Percentiles rank a stretch among this genome's conserved stretches.
These are phyloP conservation scores for Yarrowia sp. DNA, from an alignment of 805 yeast genomes.

Conservation along the genomic window DNA sequence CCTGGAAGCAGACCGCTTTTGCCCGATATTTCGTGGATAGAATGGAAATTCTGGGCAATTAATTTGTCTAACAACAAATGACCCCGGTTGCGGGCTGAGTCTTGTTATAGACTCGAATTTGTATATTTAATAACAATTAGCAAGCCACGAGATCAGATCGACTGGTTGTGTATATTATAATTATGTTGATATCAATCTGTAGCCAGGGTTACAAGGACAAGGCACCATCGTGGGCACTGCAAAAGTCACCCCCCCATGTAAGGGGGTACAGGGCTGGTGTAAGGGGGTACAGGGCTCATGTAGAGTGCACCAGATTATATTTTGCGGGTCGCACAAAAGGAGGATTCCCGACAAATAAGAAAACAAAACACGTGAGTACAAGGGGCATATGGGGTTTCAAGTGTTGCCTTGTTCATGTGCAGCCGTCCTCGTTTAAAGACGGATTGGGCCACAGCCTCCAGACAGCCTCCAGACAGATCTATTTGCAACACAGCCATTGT, in stretches of 20 bases:
- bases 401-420: conserved; percentile 4
- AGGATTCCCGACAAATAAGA: not conserved
- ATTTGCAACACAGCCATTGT: too few relatives aligned
- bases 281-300: not conserved
- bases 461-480: too few relatives aligned
- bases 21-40: conserved; percentile 25
- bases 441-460: too few relatives aligned
- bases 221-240: not conserved
- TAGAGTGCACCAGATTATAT: not conserved
- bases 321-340: not conserved
- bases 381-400: not conserved
- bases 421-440: not conserved
- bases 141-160: conserved; percentile 6
- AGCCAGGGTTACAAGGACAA: not conserved
- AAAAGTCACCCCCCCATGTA: not conserved
- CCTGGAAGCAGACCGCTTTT: conserved; percentile 31
- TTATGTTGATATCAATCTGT: not conserved
- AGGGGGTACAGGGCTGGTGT: conserved; percentile 10
- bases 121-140: conserved; percentile 18
- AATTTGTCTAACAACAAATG: not conserved
- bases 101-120: not conserved
- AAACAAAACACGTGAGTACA: not conserved
- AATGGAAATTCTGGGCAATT: conserved; percentile 25
- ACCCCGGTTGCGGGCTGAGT: not conserved
- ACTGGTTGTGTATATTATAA: not conserved